Percentiles rank a stretch among this genome's conserved stretches.
Conservation (phyloP, 805 yeast genomes). For the Spathaspora girioi region DNA sequence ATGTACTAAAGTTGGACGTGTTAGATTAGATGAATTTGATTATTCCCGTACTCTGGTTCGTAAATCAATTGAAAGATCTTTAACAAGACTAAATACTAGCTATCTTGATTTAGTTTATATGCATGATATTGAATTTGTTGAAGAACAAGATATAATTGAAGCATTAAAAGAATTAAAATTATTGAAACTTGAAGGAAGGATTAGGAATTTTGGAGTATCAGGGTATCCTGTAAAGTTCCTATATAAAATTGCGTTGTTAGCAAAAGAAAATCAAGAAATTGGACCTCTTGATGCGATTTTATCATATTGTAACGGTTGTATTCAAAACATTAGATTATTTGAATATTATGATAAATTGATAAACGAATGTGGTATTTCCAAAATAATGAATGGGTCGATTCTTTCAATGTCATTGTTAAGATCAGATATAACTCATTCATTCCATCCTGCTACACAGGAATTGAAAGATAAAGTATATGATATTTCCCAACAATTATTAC, state of each 20-base stretch:
- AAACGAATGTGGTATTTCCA: slow-evolving; percentile 49
- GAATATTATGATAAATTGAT: slow-evolving; percentile 47
- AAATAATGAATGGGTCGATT: slow-evolving; percentile 78
- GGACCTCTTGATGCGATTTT: slow-evolving; percentile 72
- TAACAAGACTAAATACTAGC: slow-evolving; percentile 58
- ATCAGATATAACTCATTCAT: slow-evolving; percentile 59
- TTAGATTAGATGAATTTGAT: slow-evolving; percentile 66
- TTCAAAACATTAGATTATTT: slow-evolving; percentile 64
- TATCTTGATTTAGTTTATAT: slow-evolving; percentile 81
- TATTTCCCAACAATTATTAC: slow-evolving; percentile 36
- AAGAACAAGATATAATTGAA: slow-evolving; percentile 47
- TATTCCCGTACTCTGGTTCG: slow-evolving; percentile 61
- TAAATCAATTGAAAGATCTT: slow-evolving; percentile 61
- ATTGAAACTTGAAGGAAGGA: slow-evolving; percentile 61
- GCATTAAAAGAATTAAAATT: slow-evolving; percentile 61
- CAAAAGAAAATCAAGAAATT: slow-evolving; percentile 35
- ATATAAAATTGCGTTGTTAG: slow-evolving; percentile 44
- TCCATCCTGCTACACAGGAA: slow-evolving; percentile 75
- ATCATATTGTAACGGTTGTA: slow-evolving; percentile 76
- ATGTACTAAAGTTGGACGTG: slow-evolving; percentile 85
- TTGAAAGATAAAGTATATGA: slow-evolving; percentile 51
- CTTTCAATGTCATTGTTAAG: slow-evolving; percentile 83
- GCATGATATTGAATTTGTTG: slow-evolving; percentile 86
- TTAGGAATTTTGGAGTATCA: slow-evolving; percentile 69
- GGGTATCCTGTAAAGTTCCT: slow-evolving; percentile 83